These are phyloP conservation scores for Wallacemonas rigidus DNA, from an alignment of 208 protist species.

Conservation along the genomic window DNA sequence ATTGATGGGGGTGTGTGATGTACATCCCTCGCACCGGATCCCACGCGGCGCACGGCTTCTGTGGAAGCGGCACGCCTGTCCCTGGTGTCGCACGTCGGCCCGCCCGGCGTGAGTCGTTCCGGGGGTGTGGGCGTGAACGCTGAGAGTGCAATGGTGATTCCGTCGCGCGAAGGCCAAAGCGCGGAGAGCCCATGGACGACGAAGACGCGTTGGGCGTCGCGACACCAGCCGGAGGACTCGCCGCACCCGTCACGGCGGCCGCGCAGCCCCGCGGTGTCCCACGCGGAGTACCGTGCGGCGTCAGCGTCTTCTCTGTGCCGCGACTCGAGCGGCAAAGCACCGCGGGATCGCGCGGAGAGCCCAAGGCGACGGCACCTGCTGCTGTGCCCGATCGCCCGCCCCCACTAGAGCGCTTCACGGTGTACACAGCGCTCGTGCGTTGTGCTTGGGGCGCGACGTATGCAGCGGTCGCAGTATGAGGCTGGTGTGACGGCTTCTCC, in stretches of 20 bases:
- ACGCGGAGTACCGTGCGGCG: slow-evolving; percentile 5
- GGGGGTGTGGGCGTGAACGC: no score
- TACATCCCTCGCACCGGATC: slow-evolving; percentile 15
- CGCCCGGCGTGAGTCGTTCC: no score
- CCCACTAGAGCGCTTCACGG: slow-evolving; percentile 8
- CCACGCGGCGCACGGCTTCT: slow-evolving; percentile 20
- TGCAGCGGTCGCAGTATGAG: neutral
- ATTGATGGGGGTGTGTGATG: slow-evolving; percentile 17
- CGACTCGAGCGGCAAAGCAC: slow-evolving; percentile 8
- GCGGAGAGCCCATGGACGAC: neutral
- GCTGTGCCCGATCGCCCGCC: slow-evolving; percentile 3
- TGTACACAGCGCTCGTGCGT: neutral
- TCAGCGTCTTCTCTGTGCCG: neutral
- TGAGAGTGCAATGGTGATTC: no score
- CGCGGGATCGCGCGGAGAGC: neutral
- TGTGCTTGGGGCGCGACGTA: neutral
- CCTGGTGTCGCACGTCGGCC: neutral
- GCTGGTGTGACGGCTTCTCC: neutral
- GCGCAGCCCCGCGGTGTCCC: slow-evolving; percentile 14
- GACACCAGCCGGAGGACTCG: neutral
- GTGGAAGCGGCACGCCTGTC: neutral
- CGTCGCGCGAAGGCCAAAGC: neutral
- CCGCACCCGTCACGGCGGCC: neutral
- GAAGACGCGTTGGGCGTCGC: neutral
- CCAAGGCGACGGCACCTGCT: neutral